Percentiles rank a stretch among this genome's conserved stretches.
Conservation (phyloP, 257 asterid genomes). For the Solanum virginianum region DNA sequence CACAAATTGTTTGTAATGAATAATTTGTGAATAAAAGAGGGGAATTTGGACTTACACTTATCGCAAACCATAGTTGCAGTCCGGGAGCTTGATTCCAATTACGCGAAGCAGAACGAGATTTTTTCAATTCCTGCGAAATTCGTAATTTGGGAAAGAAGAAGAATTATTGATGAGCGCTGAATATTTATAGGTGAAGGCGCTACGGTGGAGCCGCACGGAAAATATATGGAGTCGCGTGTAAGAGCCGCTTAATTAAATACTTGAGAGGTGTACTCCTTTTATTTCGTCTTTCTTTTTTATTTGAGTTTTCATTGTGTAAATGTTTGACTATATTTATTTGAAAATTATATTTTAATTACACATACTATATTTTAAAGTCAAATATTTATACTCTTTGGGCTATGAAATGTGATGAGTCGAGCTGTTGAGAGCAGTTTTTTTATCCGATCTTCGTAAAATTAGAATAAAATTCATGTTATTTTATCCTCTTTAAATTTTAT, state of each 20-base stretch:
- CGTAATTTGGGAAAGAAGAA: background rate
- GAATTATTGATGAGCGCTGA: background rate
- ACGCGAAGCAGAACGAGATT: background rate
- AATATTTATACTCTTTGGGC: background rate
- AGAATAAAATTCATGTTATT: no score
- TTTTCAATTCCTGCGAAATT: background rate
- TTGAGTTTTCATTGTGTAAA: background rate
- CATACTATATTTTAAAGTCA: background rate
- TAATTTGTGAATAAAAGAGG: background rate
- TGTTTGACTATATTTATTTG: no score
- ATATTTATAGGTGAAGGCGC: background rate
- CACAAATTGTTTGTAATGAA: background rate
- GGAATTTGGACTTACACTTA: constrained; percentile 39
- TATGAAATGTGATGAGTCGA: no score
- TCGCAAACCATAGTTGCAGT: constrained; percentile 61
- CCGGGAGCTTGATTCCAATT: background rate
- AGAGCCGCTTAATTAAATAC: background rate
- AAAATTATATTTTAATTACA: no score
- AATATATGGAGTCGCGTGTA: background rate
- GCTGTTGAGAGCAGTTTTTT: no score
- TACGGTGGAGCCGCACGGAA: background rate
- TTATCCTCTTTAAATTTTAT: no score
- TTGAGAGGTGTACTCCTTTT: background rate
- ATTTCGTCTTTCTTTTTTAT: no score
- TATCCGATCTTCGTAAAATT: no score